Evolutionary conservation across 2,329 filamentous ascomycete species (phyloP).

Genomic region (Ceratocystis cacaofunesta): DNA sequence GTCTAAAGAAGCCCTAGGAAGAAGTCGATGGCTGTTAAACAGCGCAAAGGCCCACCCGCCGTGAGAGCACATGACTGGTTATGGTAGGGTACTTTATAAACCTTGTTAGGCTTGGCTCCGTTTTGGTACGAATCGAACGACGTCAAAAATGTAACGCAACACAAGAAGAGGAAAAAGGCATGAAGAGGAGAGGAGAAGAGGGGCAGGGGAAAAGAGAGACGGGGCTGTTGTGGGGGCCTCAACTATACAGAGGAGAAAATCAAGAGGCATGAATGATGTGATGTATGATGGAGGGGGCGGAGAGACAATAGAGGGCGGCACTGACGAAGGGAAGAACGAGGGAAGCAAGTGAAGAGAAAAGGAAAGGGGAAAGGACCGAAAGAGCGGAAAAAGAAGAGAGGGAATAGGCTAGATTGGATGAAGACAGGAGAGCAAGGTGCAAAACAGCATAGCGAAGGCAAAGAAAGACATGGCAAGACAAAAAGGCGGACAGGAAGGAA

Average conservation of each 20-base stretch:
- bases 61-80: neutral
- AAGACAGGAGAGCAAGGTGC: neutral
- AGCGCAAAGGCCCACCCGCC: neutral
- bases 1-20: neutral
- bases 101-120: neutral
- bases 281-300: neutral
- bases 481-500: neutral
- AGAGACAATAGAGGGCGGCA: neutral
- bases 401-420: neutral
- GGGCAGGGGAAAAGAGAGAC: neutral
- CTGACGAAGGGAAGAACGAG: neutral
- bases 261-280: too few species aligned
- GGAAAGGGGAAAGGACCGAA: neutral
- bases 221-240: neutral
- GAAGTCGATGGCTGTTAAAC: neutral
- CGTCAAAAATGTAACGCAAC: conserved; percentile 1
- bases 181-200: neutral
- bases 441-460: neutral
- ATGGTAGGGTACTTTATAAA: too few species aligned
- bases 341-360: neutral
- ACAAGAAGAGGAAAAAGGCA: neutral
- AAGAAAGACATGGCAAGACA: neutral
- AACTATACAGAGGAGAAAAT: neutral
- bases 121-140: conserved; percentile 3
- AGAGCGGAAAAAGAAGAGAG: neutral